A percentile compares a stretch with the other conserved stretches of the same genome.
Conservation (phyloP, 2,329 filamentous ascomycete genomes). For the Elsinoe batatas region DNA sequence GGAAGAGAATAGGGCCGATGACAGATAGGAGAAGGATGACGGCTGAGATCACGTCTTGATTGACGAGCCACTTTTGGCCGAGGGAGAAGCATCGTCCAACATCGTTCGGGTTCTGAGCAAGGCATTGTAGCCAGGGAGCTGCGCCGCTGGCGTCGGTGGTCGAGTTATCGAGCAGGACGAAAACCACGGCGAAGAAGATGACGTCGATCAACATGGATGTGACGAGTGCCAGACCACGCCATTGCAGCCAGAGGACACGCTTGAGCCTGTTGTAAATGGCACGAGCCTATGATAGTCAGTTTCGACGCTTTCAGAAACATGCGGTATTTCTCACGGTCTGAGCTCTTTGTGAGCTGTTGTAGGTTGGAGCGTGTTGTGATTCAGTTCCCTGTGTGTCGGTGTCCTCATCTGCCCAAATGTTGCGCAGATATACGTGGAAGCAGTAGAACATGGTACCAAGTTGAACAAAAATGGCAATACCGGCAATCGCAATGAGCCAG, state of each 20-base stretch:
- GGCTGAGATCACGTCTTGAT: constrained; percentile 66
- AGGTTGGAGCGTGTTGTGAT: constrained; percentile 59
- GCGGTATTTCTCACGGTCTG: constrained; percentile 41
- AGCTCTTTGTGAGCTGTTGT: constrained; percentile 65
- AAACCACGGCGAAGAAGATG: constrained; percentile 85
- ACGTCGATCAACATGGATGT: constrained; percentile 84
- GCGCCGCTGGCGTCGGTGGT: constrained; percentile 43
- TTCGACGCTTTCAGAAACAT: background rate
- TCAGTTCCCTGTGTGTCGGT: constrained; percentile 48
- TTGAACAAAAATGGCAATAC: constrained; percentile 67
- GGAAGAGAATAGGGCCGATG: constrained; percentile 70
- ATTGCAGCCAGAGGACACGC: constrained; percentile 82
- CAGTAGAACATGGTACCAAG: constrained; percentile 75
- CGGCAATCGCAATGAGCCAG: constrained; percentile 70
- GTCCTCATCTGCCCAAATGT: constrained; percentile 61
- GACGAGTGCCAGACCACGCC: constrained; percentile 85
- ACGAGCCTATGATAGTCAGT: constrained; percentile 42
- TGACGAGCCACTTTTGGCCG: constrained; percentile 56
- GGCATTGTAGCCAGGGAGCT: constrained; percentile 60
- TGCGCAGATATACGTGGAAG: constrained; percentile 85
- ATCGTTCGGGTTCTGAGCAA: constrained; percentile 49
- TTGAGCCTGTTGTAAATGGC: constrained; percentile 81
- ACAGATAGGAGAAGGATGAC: constrained; percentile 75
- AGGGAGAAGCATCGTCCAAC: constrained; percentile 56
- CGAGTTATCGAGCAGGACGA: constrained; percentile 75